Evolutionary conservation across 73 alveolate species (phyloP).

Genomic region (Paramecium sexaurelia): DNA sequence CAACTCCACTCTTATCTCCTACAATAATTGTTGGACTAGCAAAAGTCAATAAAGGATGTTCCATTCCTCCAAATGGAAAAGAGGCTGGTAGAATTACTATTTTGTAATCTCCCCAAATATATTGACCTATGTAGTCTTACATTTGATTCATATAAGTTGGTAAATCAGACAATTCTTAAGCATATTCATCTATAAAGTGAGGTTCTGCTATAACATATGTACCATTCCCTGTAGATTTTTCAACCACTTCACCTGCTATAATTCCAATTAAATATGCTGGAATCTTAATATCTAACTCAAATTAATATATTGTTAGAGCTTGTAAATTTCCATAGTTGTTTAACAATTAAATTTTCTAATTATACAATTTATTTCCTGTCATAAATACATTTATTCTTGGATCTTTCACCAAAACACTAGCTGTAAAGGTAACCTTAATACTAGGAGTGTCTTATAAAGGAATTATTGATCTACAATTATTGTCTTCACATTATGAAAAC

Average conservation of each 20-base stretch:
- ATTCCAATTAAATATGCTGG: slow-evolving; percentile 92
- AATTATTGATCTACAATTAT: slow-evolving; percentile 87
- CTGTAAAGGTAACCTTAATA: slow-evolving; percentile 81
- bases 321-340: slow-evolving; percentile 10
- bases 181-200: slow-evolving; percentile 72
- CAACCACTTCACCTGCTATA: slow-evolving; percentile 88
- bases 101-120: slow-evolving; percentile 96
- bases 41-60: slow-evolving; percentile 98
- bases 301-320: slow-evolving; percentile 68
- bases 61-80: slow-evolving; percentile 99
- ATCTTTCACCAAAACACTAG: slow-evolving; percentile 62
- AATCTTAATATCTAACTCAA: slow-evolving; percentile 84
- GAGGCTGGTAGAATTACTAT: slow-evolving; percentile 96
- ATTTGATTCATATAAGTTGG: slow-evolving; percentile 80
- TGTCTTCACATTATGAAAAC: slow-evolving; percentile 94
- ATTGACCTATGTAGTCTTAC: slow-evolving; percentile 84
- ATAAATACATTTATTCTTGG: slow-evolving; percentile 71
- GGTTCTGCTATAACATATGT: slow-evolving; percentile 89
- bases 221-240: slow-evolving; percentile 73
- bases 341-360: background rate
- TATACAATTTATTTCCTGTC: slow-evolving; percentile 40
- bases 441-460: slow-evolving; percentile 98
- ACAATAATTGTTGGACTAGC: slow-evolving; percentile 96
- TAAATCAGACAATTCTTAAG: slow-evolving; percentile 84
- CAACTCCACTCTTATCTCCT: slow-evolving; percentile 95